Base-by-base conservation (phyloP, 129 eudicot species). In the Kitagawia praeruptora region DNA sequence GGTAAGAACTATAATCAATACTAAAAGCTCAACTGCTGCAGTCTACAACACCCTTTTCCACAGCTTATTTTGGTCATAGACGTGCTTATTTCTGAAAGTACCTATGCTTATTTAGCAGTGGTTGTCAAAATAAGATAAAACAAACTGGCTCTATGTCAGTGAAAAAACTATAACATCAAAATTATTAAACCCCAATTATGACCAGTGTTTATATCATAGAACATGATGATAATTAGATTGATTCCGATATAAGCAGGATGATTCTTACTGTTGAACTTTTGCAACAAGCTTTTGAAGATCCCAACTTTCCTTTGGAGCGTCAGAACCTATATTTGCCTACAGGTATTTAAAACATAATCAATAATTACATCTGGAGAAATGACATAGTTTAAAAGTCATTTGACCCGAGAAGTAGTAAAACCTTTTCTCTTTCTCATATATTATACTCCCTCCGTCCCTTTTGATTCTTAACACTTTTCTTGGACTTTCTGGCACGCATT, bases 291-390 rank as follows among this genome's bases (percentile, higher is more conserved):
- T 96, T 72, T 86, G 97, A 80, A 92, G 89, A 83, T 96, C 99
- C 99, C 99, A 96, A 85, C 88, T 92, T 79, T 92, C 99, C 81
- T 87, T 90, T 10, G 98, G 98, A 84, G 94, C 92, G 83, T 96
- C 99, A 78, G 93, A 80, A 71, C 92, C 99, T 83, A 96, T 89
- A 86, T 96, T 96, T 87, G 99, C 99, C 99, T 96, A 81, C 53
- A 75, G 80, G 51, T n/a, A 64, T 40, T 12, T 46, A 31, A 58
- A 42, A 70, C 25, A 75, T 49, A 70, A 44, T 75, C 11, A 41
- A 53, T n/a, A 61, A 44, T 53, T 23, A 81, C 41, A 27, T 31
- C 39, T 27, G 39, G 48, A 80, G 77, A 54, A 56, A 80, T 48
- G 4, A 48, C 23, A 27, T 6, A 12, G 18, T 28, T 37, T 38